Evolutionary conservation across 208 protist genomes (phyloP).

Genomic region (Novymonas esmeraldas): DNA sequence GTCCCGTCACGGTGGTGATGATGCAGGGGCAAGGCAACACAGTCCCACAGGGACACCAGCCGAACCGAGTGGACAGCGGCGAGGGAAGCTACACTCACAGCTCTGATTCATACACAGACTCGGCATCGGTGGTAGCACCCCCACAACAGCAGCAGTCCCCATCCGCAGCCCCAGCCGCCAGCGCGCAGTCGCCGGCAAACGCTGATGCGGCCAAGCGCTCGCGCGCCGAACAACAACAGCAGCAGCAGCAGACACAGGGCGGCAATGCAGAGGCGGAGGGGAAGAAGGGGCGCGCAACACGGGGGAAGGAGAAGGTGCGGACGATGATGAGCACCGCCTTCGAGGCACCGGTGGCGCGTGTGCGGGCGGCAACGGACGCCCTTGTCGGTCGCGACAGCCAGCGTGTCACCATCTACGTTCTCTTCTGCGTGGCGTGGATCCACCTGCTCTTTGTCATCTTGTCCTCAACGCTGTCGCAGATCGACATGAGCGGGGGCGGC

Average conservation of each 20-base stretch:
- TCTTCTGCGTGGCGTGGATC: constrained; percentile 40
- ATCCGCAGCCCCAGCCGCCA: not conserved
- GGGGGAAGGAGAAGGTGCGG: constrained; percentile 16
- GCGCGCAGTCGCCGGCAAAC: not conserved
- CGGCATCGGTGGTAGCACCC: not conserved
- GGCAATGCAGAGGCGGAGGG: constrained; percentile 5
- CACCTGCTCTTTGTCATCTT: constrained; percentile 73
- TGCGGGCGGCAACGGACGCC: constrained; percentile 10
- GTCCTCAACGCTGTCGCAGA: constrained; percentile 62
- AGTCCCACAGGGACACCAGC: constrained; percentile 11
- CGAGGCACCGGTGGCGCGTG: constrained; percentile 11
- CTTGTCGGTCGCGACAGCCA: constrained; percentile 38
- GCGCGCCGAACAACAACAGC: not conserved
- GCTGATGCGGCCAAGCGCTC: no score
- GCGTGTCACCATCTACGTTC: constrained; percentile 47
- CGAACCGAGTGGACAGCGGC: constrained; percentile 8
- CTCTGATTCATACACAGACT: constrained; percentile 21
- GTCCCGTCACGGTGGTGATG: not conserved
- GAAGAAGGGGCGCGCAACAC: constrained; percentile 1
- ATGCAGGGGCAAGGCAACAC: constrained; percentile 16
- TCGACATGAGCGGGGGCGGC: constrained; percentile 59
- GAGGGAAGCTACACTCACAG: constrained; percentile 30
- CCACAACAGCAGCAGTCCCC: not conserved
- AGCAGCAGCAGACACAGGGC: not conserved
- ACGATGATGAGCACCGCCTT: constrained; percentile 16